Evolutionary conservation across 306 rosid genomes (phyloP), one percentile per base, ranked within the genome.

Genomic region (Calophaca sinica): DNA sequence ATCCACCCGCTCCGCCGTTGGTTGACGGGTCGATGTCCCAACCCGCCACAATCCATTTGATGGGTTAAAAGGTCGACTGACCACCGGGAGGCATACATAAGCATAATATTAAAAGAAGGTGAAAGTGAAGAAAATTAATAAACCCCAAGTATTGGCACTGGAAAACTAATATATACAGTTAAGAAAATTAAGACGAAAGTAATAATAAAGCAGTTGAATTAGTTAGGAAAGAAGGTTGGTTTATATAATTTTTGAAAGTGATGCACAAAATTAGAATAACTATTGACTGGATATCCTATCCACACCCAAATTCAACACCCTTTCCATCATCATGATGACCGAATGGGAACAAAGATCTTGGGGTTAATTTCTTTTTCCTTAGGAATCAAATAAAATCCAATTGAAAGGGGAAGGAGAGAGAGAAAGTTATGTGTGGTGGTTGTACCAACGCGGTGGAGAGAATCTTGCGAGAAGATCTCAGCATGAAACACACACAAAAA

Each of bases 391-490:
- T 82, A 81, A 90, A 88, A 88, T 84, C 80, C 26, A 66, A 50
- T 31, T 50, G 76, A 74, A 63, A 72, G 68, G 68, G 83, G 57
- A 73, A 45, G 48, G 78, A 20, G 26, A 20, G 26, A 58, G 84
- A 78, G 73, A 77, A 80, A 7, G 15, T 20, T 26, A 50, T 69
- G 66, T 64, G 85, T 81, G 77, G 97, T 87, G 72, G 96, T 89
- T 89, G 96, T 87, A 89, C 87, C 88, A 86, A 82, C 51, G 87
- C 76, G 91, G 82, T 77, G 83, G 86, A 83, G 84, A 89, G 97
- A 94, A 92, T 94, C 96, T 94, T 87, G 77, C 14, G 79, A 81
- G 83, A 90, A 81, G 93, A 87, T 91, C 73, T 76, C 83, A 77
- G 71, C 29, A 9, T 26, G 20, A 3, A 73, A 73, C 80, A 68